phyloP scores from a whole-genome alignment of 306 rosid genomes.

The Leucaena leucocephala region DNA sequence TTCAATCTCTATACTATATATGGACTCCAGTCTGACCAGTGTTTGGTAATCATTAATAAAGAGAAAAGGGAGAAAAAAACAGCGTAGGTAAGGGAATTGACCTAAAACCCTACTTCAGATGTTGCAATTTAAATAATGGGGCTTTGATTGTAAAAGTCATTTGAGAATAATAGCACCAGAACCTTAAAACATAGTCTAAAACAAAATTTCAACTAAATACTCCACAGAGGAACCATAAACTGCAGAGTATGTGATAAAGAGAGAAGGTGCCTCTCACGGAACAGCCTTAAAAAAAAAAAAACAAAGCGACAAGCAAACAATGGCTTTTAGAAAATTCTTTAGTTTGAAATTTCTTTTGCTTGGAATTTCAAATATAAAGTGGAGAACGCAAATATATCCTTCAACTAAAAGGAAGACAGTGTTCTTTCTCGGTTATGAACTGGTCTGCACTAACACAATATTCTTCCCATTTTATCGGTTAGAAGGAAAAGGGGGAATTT shows the following conservation, averaged over 20 bases:
- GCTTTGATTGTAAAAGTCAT: neutral
- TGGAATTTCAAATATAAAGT: neutral
- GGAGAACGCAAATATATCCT: neutral
- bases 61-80: neutral
- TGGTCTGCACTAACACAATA: neutral
- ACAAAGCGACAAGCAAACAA: neutral
- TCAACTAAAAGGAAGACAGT: neutral
- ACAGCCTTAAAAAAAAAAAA: no score
- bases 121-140: neutral
- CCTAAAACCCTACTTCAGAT: neutral
- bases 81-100: neutral
- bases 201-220: conserved; percentile 1
- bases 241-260: neutral
- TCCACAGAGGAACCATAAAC: neutral
- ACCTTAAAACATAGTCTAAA: neutral
- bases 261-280: no score
- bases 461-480: conserved; percentile 1
- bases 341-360: conserved; percentile 5
- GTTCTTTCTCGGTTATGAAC: conserved; percentile 3
- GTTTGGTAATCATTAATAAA: neutral
- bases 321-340: neutral
- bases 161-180: neutral
- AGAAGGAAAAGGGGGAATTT: neutral
- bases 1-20: neutral
- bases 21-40: neutral